phyloP scores from a whole-genome alignment of 2,329 filamentous ascomycete species.

The Acephala macrosclerotiorum region DNA sequence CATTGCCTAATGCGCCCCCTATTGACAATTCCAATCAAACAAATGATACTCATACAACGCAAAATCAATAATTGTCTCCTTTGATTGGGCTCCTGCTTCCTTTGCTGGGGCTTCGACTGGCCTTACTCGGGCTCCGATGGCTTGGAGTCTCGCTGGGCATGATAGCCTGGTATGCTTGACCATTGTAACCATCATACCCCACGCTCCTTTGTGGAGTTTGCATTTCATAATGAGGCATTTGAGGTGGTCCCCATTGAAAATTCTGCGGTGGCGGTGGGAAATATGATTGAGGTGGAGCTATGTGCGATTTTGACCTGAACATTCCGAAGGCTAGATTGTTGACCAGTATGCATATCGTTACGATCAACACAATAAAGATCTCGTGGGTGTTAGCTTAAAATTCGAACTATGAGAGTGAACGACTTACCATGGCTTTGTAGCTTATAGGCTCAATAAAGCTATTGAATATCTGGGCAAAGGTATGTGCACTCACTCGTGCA shows the following conservation, averaged over 20 bases:
- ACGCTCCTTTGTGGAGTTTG: conserved; percentile 25
- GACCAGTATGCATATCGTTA: conserved; percentile 56
- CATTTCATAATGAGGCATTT: conserved; percentile 33
- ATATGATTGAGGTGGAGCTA: conserved; percentile 39
- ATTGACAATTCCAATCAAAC: neutral
- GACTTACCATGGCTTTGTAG: conserved; percentile 76
- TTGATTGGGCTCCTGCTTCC: conserved; percentile 40
- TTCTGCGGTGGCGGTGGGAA: conserved; percentile 27
- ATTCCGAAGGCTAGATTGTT: conserved; percentile 57
- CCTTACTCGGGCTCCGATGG: conserved; percentile 42
- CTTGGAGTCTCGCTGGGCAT: conserved; percentile 41
- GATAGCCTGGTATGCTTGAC: conserved; percentile 36
- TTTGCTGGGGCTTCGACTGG: conserved; percentile 36
- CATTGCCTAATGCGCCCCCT: neutral
- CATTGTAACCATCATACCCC: conserved; percentile 35
- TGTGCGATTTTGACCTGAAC: conserved; percentile 39
- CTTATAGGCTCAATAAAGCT: conserved; percentile 91
- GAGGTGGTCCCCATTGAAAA: conserved; percentile 40
- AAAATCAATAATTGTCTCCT: conserved; percentile 26
- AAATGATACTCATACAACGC: neutral
- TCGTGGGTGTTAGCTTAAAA: conserved; percentile 35
- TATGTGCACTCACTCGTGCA: conserved; percentile 83
- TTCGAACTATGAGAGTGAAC: conserved; percentile 28
- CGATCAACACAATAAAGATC: conserved; percentile 59
- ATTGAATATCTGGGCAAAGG: conserved; percentile 92